A percentile compares a stretch with the other conserved stretches of the same genome.
These are phyloP conservation scores for Annulohypoxylon moriforme DNA, from an alignment of 495 filamentous ascomycete genomes.

Conservation along the genomic window DNA sequence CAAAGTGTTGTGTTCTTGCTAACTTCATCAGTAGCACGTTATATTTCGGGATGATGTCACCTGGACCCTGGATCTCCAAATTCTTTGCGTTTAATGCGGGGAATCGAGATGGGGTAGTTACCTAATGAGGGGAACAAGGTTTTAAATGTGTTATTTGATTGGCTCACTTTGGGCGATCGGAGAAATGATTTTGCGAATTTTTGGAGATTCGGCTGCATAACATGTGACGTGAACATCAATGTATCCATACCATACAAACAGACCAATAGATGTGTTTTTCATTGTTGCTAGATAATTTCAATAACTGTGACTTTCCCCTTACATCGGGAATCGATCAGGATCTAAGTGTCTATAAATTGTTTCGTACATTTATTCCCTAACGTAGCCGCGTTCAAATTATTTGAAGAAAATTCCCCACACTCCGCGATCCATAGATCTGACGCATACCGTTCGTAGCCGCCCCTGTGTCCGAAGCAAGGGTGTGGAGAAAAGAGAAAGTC, in stretches of 20 bases:
- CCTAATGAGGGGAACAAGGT: constrained; percentile 8
- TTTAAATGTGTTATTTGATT: constrained; percentile 1
- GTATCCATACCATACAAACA: no score
- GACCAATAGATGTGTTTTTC: background rate
- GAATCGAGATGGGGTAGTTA: constrained; percentile 21
- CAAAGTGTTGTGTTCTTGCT: background rate
- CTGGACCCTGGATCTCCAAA: constrained; percentile 22
- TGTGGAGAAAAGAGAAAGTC: background rate
- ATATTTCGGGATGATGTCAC: constrained; percentile 35
- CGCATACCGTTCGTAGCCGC: background rate
- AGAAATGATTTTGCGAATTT: constrained; percentile 12
- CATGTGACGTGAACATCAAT: background rate
- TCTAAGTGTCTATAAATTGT: background rate
- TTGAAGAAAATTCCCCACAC: background rate
- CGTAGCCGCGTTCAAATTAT: background rate
- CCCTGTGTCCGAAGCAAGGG: constrained; percentile 15
- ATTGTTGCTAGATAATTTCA: background rate
- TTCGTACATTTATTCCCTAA: background rate
- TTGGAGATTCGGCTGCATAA: constrained; percentile 1
- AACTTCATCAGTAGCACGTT: background rate
- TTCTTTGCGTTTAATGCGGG: constrained; percentile 21
- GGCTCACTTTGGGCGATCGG: background rate
- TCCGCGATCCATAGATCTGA: background rate
- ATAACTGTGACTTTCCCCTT: background rate
- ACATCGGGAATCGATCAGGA: background rate